phyloP scores from a whole-genome alignment of 352 stramenopile species.

The Phytophthora tubulina region DNA sequence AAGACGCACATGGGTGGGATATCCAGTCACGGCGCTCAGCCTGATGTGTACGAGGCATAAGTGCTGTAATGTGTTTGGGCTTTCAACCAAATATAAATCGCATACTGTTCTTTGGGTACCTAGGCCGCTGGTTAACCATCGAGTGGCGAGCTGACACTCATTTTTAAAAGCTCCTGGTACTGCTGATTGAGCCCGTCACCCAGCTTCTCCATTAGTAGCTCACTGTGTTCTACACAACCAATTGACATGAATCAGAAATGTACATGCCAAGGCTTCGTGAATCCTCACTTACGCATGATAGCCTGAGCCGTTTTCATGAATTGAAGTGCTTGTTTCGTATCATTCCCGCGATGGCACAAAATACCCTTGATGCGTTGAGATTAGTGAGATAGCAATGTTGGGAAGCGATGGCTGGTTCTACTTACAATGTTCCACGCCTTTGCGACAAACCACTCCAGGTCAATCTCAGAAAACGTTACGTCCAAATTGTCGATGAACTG shows the following conservation, averaged over 20 bases:
- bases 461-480: constrained; percentile 51
- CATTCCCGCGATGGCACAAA: constrained; percentile 40
- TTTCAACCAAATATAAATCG: constrained; percentile 6
- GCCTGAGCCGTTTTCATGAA: constrained; percentile 58
- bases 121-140: constrained; percentile 5
- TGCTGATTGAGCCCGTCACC: constrained; percentile 48
- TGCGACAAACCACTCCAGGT: constrained; percentile 78
- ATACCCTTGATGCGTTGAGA: constrained; percentile 41
- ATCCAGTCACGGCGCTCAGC: constrained; percentile 43
- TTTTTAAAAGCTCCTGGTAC: constrained; percentile 49
- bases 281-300: constrained; percentile 49
- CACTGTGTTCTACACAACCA: constrained; percentile 42
- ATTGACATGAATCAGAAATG: constrained; percentile 7
- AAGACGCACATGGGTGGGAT: constrained; percentile 74
- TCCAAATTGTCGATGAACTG: constrained; percentile 64
- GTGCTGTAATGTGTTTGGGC: neutral
- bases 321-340: constrained; percentile 42
- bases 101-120: neutral
- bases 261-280: neutral
- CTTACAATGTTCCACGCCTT: constrained; percentile 84
- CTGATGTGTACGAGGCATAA: constrained; percentile 68
- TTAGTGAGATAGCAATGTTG: constrained; percentile 9
- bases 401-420: constrained; percentile 4
- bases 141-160: constrained; percentile 20
- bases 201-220: constrained; percentile 42